These are phyloP conservation scores for Penicillium taxi DNA, from an alignment of 495 filamentous ascomycete genomes.

Conservation along the genomic window DNA sequence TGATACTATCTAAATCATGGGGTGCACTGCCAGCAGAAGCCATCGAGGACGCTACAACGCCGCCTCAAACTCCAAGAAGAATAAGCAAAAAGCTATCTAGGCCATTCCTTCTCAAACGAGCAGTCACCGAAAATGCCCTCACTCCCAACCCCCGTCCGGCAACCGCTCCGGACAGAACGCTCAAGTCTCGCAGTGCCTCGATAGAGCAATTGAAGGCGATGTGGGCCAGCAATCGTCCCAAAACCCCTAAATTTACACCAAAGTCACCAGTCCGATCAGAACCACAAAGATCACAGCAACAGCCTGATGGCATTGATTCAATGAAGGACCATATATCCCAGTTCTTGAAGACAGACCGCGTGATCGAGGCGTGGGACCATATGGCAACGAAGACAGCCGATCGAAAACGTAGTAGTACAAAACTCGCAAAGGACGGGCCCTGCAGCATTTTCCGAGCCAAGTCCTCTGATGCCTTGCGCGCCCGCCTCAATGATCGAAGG, in stretches of 20 bases:
- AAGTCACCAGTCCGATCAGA: conserved; percentile 6
- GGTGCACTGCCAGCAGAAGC: conserved; percentile 14
- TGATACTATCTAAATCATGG: conserved; percentile 21
- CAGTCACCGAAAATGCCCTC: conserved; percentile 13
- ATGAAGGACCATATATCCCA: conserved; percentile 35
- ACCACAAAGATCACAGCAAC: conserved; percentile 8
- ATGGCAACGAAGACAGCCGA: conserved; percentile 15
- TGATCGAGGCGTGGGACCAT: conserved; percentile 32
- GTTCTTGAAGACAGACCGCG: conserved; percentile 35
- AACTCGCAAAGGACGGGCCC: conserved; percentile 22
- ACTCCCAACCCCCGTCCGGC: conserved; percentile 14
- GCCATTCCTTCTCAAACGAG: conserved; percentile 20
- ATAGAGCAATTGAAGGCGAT: conserved; percentile 23
- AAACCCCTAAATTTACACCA: conserved; percentile 11
- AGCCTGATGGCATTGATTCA: conserved; percentile 14
- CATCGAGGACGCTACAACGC: conserved; percentile 2
- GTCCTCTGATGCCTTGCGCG: conserved; percentile 12
- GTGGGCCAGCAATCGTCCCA: conserved; percentile 14
- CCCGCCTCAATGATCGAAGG: conserved; percentile 3
- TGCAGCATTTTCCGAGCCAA: conserved; percentile 31
- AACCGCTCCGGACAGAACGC: conserved; percentile 22
- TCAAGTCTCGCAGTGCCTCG: conserved; percentile 22
- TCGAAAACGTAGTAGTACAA: conserved; percentile 7
- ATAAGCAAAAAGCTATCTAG: conserved; percentile 25
- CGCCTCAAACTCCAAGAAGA: conserved; percentile 14